These are phyloP conservation scores for Chiua virens DNA, from an alignment of 768 basidiomycete genomes.

Conservation along the genomic window DNA sequence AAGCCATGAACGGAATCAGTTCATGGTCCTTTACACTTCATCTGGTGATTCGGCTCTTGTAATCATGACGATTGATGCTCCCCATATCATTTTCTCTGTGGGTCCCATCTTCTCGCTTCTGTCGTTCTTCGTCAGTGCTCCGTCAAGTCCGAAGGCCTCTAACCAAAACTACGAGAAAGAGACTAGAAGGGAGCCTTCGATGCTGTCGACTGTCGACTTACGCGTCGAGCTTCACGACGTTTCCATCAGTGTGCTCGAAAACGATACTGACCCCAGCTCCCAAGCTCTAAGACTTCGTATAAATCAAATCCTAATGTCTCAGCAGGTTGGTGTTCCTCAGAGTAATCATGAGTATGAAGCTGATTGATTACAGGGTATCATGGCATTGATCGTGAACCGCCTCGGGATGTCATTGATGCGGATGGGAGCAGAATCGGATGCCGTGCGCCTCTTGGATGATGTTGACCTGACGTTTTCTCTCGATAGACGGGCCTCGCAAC, in stretches of 20 bases:
- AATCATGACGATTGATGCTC: conserved; percentile 88
- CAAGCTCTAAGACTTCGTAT: conserved; percentile 88
- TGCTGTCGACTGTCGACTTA: conserved; percentile 46
- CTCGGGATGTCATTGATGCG: conserved; percentile 92
- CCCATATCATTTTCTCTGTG: conserved; percentile 87
- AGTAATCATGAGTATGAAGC: not conserved
- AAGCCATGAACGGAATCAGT: conserved; percentile 83
- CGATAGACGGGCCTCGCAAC: conserved; percentile 74
- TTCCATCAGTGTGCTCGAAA: conserved; percentile 84
- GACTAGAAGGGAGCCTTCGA: conserved; percentile 11
- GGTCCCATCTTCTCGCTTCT: conserved; percentile 90
- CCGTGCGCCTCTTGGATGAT: conserved; percentile 90
- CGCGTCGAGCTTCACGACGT: conserved; percentile 89
- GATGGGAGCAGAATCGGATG: conserved; percentile 83
- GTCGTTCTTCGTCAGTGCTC: conserved; percentile 74
- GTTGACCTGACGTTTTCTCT: conserved; percentile 85
- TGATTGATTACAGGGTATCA: conserved; percentile 58
- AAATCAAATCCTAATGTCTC: conserved; percentile 81
- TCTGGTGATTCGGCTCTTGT: conserved; percentile 69
- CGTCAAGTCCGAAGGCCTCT: conserved; percentile 25
- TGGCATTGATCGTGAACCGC: conserved; percentile 75
- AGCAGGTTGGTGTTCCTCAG: conserved; percentile 64
- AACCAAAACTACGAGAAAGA: conserved; percentile 14
- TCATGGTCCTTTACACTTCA: conserved; percentile 88
- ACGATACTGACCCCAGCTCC: conserved; percentile 73